A percentile compares a stretch with the other conserved stretches of the same genome.
phyloP scores from a whole-genome alignment of 1,139 yeast genomes.

The Yamadazyma dushanensis region DNA sequence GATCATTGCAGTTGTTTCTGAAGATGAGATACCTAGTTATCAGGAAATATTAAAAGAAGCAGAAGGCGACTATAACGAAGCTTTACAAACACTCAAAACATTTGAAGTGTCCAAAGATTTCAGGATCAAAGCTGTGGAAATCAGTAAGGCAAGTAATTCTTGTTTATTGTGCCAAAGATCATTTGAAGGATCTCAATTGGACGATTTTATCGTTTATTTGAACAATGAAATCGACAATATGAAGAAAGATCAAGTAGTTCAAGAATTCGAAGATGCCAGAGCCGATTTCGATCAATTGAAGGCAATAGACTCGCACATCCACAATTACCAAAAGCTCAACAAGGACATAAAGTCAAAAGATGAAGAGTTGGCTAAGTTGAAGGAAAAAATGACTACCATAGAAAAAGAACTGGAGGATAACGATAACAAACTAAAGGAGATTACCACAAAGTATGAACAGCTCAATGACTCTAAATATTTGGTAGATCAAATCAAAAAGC shows the following conservation, averaged over 20 bases:
- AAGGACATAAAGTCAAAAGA: constrained; percentile 11
- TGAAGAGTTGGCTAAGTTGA: neutral
- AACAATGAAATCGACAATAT: constrained; percentile 38
- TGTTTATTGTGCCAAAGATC: constrained; percentile 68
- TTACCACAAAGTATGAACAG: constrained; percentile 13
- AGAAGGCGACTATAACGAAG: constrained; percentile 59
- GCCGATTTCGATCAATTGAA: constrained; percentile 28
- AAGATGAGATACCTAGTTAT: constrained; percentile 51
- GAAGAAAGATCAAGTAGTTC: constrained; percentile 36
- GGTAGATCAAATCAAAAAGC: constrained; percentile 16
- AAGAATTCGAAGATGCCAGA: constrained; percentile 32
- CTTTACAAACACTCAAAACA: constrained; percentile 62
- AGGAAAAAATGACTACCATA: constrained; percentile 8
- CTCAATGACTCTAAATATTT: constrained; percentile 12
- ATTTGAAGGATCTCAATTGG: constrained; percentile 46
- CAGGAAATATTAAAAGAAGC: constrained; percentile 51
- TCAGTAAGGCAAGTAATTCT: constrained; percentile 54
- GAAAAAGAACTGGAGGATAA: constrained; percentile 9
- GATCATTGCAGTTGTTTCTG: constrained; percentile 33
- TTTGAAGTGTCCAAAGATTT: constrained; percentile 65
- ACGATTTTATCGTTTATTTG: constrained; percentile 32
- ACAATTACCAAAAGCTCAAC: constrained; percentile 25
- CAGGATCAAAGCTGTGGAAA: constrained; percentile 60
- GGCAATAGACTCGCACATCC: constrained; percentile 29
- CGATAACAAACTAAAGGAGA: constrained; percentile 12